phyloP scores from a whole-genome alignment of 108 stramenopile genomes.

The Fistulifera solaris region DNA sequence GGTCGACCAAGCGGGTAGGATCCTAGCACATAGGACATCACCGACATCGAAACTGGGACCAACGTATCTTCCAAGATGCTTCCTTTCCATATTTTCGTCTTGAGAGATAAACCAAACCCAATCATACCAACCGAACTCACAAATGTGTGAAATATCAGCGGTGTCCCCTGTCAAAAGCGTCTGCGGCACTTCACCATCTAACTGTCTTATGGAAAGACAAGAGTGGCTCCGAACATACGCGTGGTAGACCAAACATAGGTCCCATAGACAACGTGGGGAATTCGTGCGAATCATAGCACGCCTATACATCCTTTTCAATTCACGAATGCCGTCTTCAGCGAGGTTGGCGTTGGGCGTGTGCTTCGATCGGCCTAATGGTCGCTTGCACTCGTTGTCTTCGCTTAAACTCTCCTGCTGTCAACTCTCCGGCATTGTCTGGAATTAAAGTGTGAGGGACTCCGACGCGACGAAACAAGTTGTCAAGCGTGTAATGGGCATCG shows the following conservation, averaged over 20 bases:
- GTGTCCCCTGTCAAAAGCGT: constrained; percentile 22
- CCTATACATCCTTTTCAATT: constrained; percentile 14
- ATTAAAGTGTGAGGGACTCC: constrained; percentile 28
- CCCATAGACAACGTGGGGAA: constrained; percentile 15
- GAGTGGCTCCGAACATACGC: constrained; percentile 17
- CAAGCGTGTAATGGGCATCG: constrained; percentile 22
- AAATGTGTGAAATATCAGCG: constrained; percentile 27
- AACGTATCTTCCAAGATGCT: constrained; percentile 17
- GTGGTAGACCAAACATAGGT: constrained; percentile 14
- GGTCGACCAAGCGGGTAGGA: constrained; percentile 10
- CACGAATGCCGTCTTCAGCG: constrained; percentile 19
- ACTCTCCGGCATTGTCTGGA: constrained; percentile 22
- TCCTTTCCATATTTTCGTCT: neutral
- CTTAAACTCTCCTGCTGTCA: constrained; percentile 12
- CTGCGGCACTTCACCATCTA: constrained; percentile 18
- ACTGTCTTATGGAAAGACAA: constrained; percentile 6
- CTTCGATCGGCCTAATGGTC: constrained; percentile 14
- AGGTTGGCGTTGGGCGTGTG: constrained; percentile 18
- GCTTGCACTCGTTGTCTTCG: constrained; percentile 6
- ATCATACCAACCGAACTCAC: constrained; percentile 28
- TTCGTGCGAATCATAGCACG: constrained; percentile 8
- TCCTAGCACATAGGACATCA: constrained; percentile 7
- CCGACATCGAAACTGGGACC: constrained; percentile 17
- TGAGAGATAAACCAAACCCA: constrained; percentile 15
- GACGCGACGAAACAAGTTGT: constrained; percentile 10